Evolutionary conservation across 1,284 basidiomycete species (phyloP), one percentile per base, ranked within the genome.

Genomic region (Irpex sp.): DNA sequence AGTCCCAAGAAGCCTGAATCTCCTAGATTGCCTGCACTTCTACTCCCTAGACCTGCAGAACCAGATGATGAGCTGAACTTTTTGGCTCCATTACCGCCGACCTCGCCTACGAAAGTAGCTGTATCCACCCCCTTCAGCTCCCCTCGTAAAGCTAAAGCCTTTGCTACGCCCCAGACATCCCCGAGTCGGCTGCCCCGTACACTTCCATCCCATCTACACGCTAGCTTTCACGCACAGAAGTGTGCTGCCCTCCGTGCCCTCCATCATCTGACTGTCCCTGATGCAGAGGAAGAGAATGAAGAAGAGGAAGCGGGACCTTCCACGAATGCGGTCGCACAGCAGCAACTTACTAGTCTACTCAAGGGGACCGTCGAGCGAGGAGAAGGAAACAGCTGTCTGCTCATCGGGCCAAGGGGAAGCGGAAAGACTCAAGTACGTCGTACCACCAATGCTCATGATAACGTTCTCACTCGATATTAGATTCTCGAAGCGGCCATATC

Each of bases 381-480:
- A 3, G 94, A 96, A 77, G 94, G 94, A 3, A 96, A 96, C 67
- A 94, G 93, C 63, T 95, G 93, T 68, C 78, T 96, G 60, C 71
- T 96, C 5, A 80, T 94, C 42, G 94, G 94, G 6, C 88, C 93
- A 2, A 80, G 87, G 61, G 91, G 91, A 14, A 90, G 87, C 65
- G 94, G 94, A 19, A 96, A 96, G 77, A 88, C 90, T 1, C 80
- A 78, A 65, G 93, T 94, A 71, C 69, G 87, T 75, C 6, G 57
- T 28, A 4, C 28, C 6, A 28, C 2, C 4, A 28, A 28, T 5
- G 28, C 28, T 55, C 61, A 54, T 54, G n/a, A 35, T 57, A 28
- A 21, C 12, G 56, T n/a, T 19, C 58, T 57, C 14, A n/a, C n/a
- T 33, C 58, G 42, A 3, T 18, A 49, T 12, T 61, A 91, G 88